These are phyloP conservation scores for Brassica hybrid DNA, from an alignment of 441 rosid genomes.

Conservation along the genomic window DNA sequence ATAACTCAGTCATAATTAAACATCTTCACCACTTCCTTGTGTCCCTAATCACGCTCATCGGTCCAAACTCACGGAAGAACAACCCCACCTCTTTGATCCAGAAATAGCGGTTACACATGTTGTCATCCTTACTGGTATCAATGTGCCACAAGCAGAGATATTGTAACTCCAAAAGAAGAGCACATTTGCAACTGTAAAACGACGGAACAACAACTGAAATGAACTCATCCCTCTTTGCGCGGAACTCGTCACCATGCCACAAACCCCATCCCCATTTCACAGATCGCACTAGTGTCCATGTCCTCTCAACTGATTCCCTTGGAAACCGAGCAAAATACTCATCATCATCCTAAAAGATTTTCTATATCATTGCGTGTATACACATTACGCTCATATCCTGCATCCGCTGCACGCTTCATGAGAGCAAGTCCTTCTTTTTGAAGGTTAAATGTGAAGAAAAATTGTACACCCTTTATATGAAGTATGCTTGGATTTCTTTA, in stretches of 20 bases:
- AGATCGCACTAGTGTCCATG: too few species aligned
- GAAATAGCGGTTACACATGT: not conserved
- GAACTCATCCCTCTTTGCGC: not conserved
- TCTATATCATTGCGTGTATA: not conserved
- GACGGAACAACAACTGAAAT: not conserved
- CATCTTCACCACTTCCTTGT: not conserved
- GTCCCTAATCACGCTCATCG: not conserved
- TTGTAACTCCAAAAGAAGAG: not conserved
- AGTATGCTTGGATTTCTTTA: too few species aligned
- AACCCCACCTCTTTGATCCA: not conserved
- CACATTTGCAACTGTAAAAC: not conserved
- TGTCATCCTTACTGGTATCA: not conserved
- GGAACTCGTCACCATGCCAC: not conserved
- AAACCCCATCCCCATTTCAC: not conserved
- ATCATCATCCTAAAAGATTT: not conserved
- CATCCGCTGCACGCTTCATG: too few species aligned
- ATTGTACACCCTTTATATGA: too few species aligned
- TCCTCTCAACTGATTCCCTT: not conserved
- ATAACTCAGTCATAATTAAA: too few species aligned
- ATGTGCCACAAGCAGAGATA: not conserved
- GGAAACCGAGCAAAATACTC: not conserved
- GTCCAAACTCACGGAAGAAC: not conserved
- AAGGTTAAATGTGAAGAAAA: too few species aligned
- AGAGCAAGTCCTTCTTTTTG: too few species aligned
- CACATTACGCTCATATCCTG: not conserved